Percentiles rank a stretch among this genome's conserved stretches.
phyloP scores from a whole-genome alignment of 176 grass and related monocot species.

The Carex littledalei region DNA sequence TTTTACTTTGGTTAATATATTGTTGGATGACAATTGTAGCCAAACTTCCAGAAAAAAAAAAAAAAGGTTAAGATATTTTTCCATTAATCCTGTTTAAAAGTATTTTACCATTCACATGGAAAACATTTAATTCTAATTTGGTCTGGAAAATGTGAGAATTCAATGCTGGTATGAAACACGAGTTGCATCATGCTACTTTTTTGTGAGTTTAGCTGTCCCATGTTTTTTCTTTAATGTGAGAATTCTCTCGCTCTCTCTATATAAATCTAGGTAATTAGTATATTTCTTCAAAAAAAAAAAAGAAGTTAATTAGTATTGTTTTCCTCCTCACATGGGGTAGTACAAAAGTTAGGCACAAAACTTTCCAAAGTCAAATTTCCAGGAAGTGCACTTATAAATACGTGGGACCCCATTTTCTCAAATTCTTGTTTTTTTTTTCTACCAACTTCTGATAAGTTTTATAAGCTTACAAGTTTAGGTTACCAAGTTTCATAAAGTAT shows the following conservation, averaged over 20 bases:
- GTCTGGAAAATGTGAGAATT: not conserved
- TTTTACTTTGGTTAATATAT: not conserved
- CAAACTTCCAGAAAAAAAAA: not conserved
- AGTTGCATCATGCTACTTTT: not conserved
- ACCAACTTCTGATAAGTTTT: not conserved
- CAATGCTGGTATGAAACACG: not conserved
- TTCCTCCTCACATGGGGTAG: not conserved
- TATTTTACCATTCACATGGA: not conserved
- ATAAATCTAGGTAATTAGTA: not conserved
- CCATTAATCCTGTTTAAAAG: not conserved
- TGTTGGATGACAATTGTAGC: not conserved
- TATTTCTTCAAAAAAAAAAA: too few species aligned
- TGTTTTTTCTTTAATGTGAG: too few species aligned
- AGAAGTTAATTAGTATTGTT: not conserved
- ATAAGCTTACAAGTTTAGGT: not conserved
- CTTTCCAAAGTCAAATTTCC: not conserved
- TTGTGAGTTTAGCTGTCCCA: not conserved
- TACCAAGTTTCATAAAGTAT: not conserved
- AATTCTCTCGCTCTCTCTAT: not conserved
- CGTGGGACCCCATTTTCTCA: not conserved
- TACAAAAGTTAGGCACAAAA: not conserved
- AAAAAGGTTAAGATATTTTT: not conserved
- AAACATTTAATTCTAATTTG: not conserved
- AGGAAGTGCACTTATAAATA: not conserved
- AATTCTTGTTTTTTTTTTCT: not conserved